Percentiles rank a stretch among this genome's conserved stretches.
phyloP scores from a whole-genome alignment of 163 green algal genomes.

The Scenedesmus sp. region DNA sequence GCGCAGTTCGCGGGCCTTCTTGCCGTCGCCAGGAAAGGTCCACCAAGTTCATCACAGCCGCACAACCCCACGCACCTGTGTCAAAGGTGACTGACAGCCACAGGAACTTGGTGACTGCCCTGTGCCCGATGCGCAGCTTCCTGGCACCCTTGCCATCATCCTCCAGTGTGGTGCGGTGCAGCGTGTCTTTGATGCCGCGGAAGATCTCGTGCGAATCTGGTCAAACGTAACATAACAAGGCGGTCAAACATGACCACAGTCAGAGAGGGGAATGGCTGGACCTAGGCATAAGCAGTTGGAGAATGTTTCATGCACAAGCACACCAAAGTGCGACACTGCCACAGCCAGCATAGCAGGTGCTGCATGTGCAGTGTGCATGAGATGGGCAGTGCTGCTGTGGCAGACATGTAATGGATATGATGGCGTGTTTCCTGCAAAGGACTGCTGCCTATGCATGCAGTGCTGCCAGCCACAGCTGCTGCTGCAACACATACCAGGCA shows the following conservation, averaged over 20 bases:
- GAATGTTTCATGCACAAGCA: neutral
- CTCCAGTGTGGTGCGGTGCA: constrained; percentile 20
- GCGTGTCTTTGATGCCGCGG: constrained; percentile 44
- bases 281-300: too few species aligned
- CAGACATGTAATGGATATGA: too few species aligned
- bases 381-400: too few species aligned
- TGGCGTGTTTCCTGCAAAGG: neutral
- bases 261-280: too few species aligned
- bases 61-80: constrained; percentile 24
- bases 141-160: constrained; percentile 38
- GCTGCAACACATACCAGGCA: neutral
- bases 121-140: constrained; percentile 45
- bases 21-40: neutral
- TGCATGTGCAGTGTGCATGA: neutral
- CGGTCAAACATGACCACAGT: neutral
- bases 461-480: neutral
- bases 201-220: constrained; percentile 52
- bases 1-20: constrained; percentile 15
- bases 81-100: constrained; percentile 53
- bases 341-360: neutral
- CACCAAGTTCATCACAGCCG: neutral
- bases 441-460: too few species aligned
- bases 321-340: neutral
- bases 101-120: constrained; percentile 45
- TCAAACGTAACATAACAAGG: neutral